Conservation (phyloP, 129 eudicot species). For the Sambucus nigra region DNA sequence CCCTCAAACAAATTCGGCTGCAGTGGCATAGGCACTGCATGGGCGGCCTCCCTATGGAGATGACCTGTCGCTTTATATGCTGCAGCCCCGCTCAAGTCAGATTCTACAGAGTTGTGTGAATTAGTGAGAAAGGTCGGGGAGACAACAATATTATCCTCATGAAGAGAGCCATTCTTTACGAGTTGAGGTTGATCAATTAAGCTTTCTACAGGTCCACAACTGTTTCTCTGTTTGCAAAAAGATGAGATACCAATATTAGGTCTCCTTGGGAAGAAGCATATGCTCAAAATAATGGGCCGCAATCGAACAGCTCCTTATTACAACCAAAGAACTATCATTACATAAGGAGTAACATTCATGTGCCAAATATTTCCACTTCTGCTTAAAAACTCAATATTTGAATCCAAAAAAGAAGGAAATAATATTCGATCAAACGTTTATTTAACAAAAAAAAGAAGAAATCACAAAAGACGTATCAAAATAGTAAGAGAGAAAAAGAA, state of each 20-base stretch:
- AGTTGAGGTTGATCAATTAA: constrained; percentile 51
- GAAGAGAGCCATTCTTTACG: constrained; percentile 28
- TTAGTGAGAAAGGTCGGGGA: constrained; percentile 26
- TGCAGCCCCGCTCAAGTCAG: constrained; percentile 35
- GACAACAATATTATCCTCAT: constrained; percentile 32
- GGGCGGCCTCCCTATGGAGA: constrained; percentile 16
- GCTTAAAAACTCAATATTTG: too few relatives aligned
- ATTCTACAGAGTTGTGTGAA: constrained; percentile 47
- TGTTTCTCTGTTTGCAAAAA: constrained; percentile 44
- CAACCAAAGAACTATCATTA: too few relatives aligned
- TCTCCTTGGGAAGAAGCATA: constrained; percentile 8
- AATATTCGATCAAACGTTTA: too few relatives aligned
- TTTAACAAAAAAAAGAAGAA: too few relatives aligned
- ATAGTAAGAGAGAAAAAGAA: too few relatives aligned
- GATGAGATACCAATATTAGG: constrained; percentile 1
- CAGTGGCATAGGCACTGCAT: constrained; percentile 30
- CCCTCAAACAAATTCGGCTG: constrained; percentile 35
- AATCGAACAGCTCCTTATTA: background rate
- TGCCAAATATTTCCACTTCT: too few relatives aligned
- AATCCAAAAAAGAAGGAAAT: too few relatives aligned
- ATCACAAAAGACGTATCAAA: too few relatives aligned
- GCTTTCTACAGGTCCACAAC: constrained; percentile 39
- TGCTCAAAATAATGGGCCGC: too few relatives aligned
- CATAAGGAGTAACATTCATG: too few relatives aligned
- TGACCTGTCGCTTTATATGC: constrained; percentile 27